These are phyloP conservation scores for Boletus fagicola DNA, from an alignment of 768 basidiomycete species.

Conservation along the genomic window DNA sequence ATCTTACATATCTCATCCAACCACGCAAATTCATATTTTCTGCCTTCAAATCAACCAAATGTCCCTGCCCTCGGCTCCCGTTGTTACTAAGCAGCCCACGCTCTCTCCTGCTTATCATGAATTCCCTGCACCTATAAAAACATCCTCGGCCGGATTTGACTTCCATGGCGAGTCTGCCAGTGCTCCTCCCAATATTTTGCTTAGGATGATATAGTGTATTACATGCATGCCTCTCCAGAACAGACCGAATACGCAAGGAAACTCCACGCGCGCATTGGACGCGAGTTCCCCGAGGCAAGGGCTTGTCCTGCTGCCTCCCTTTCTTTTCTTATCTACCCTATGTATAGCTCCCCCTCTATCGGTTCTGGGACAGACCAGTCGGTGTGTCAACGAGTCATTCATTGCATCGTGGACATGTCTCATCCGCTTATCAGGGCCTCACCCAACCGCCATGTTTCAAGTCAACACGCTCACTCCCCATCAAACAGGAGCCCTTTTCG, in stretches of 20 bases:
- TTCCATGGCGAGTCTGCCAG: slow-evolving; percentile 55
- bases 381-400: slow-evolving; percentile 39
- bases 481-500: slow-evolving; percentile 66
- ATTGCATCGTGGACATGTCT: not conserved
- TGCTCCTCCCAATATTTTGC: not conserved
- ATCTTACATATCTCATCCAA: no score
- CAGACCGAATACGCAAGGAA: slow-evolving; percentile 51
- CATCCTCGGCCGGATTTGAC: slow-evolving; percentile 62
- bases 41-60: not conserved
- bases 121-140: slow-evolving; percentile 54
- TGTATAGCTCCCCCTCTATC: slow-evolving; percentile 56
- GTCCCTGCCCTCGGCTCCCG: not conserved
- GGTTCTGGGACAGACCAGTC: slow-evolving; percentile 59
- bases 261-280: slow-evolving; percentile 55
- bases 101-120: slow-evolving; percentile 51
- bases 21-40: not conserved
- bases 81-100: slow-evolving; percentile 5
- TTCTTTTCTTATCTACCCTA: not conserved
- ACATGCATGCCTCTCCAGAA: slow-evolving; percentile 44
- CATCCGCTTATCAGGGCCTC: slow-evolving; percentile 46
- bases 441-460: slow-evolving; percentile 72
- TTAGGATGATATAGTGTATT: slow-evolving; percentile 50
- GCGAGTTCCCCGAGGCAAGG: slow-evolving; percentile 68
- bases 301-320: not conserved
- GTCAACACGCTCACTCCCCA: slow-evolving; percentile 65